These are phyloP conservation scores for Sabuloglossum arenarium DNA, from an alignment of 495 filamentous ascomycete species.

Conservation along the genomic window DNA sequence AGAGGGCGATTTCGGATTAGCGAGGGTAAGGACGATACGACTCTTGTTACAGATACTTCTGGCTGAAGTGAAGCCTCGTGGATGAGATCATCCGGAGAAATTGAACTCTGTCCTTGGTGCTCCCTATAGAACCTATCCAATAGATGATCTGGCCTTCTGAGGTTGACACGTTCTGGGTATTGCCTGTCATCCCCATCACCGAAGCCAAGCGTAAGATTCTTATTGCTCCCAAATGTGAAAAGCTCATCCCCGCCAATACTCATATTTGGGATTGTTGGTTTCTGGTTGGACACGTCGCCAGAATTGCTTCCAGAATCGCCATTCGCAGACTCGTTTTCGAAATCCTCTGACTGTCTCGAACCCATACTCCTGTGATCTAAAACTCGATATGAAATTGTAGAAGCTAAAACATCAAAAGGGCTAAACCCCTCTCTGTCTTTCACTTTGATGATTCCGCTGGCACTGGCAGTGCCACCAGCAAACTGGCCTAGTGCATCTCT, in stretches of 20 bases:
- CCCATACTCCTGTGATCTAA: conserved; percentile 7
- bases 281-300: conserved; percentile 7
- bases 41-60: conserved; percentile 7
- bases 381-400: conserved; percentile 34
- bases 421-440: conserved; percentile 92
- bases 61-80: not conserved
- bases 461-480: conserved; percentile 22
- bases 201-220: conserved; percentile 79
- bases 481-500: conserved; percentile 32
- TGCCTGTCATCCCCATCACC: conserved; percentile 87
- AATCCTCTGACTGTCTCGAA: not conserved
- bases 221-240: conserved; percentile 86
- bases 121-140: conserved; percentile 38
- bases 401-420: conserved; percentile 76
- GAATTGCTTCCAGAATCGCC: conserved; percentile 10
- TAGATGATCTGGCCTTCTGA: conserved; percentile 67
- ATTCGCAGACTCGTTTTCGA: not conserved
- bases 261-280: conserved; percentile 6
- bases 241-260: conserved; percentile 57
- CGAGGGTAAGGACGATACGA: conserved; percentile 30
- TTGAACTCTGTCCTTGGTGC: conserved; percentile 9
- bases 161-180: conserved; percentile 59
- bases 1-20: conserved; percentile 47
- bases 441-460: conserved; percentile 62
- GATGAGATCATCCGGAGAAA: not conserved